Conservation (phyloP, 768 basidiomycete genomes). For the Holtermanniella nyarrowii region DNA sequence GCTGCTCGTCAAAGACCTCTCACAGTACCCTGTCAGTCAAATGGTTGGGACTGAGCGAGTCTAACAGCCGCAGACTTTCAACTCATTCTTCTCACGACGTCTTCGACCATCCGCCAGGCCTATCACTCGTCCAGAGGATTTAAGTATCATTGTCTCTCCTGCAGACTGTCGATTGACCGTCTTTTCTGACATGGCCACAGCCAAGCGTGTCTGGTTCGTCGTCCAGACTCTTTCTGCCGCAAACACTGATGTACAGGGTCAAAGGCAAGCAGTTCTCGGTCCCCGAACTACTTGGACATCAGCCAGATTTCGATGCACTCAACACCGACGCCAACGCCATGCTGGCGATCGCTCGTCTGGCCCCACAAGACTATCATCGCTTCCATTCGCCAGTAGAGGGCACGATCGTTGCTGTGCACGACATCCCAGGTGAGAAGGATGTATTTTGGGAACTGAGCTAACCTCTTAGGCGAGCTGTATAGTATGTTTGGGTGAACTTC, state of each 20-base stretch:
- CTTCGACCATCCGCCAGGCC: conserved; percentile 55
- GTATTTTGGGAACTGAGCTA: not conserved
- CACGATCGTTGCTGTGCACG: conserved; percentile 42
- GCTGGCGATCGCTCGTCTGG: conserved; percentile 63
- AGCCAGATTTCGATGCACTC: conserved; percentile 44
- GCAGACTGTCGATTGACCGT: conserved; percentile 70
- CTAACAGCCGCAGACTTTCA: conserved; percentile 48
- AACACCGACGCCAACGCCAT: conserved; percentile 21
- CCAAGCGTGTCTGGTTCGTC: conserved; percentile 58
- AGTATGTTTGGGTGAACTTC: too few relatives aligned
- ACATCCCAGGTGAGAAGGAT: conserved; percentile 26
- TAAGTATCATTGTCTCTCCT: conserved; percentile 51
- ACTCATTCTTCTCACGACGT: conserved; percentile 64
- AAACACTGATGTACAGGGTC: conserved; percentile 41
- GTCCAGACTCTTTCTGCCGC: not conserved
- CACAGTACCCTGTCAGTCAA: conserved; percentile 45
- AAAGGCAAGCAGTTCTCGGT: conserved; percentile 65
- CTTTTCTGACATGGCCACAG: conserved; percentile 51
- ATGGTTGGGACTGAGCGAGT: not conserved
- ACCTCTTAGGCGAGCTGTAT: conserved; percentile 28
- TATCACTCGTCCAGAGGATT: conserved; percentile 50
- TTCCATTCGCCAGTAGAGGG: conserved; percentile 64
- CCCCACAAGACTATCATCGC: conserved; percentile 71
- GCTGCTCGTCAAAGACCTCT: conserved; percentile 55
- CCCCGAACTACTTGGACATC: conserved; percentile 50